phyloP scores from a whole-genome alignment of 1,284 basidiomycete genomes.

The Puccinia horiana region DNA sequence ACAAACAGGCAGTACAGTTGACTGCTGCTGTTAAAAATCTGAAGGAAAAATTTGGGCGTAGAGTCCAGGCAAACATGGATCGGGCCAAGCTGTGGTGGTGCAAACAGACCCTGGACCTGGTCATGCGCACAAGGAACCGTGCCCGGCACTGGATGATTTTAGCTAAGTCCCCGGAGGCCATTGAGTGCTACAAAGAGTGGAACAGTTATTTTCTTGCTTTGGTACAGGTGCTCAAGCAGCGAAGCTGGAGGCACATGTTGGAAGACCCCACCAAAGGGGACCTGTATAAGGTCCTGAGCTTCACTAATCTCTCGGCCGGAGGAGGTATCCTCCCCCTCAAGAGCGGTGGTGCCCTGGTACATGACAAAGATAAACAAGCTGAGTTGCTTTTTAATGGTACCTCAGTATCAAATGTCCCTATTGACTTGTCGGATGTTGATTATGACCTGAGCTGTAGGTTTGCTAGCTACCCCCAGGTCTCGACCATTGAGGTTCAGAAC shows the following conservation, averaged over 20 bases:
- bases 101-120: not conserved
- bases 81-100: constrained; percentile 4
- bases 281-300: too few species aligned
- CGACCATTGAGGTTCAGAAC: too few species aligned
- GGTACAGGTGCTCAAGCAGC: not conserved
- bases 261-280: too few species aligned
- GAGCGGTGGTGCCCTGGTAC: too few species aligned
- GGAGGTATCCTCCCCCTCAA: too few species aligned
- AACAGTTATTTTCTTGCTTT: not conserved
- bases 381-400: too few species aligned
- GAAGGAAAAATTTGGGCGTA: not conserved
- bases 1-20: not conserved
- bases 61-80: not conserved
- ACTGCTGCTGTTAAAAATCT: not conserved
- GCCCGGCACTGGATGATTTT: not conserved
- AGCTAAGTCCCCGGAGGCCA: not conserved
- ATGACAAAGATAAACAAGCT: too few species aligned
- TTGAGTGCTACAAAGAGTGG: constrained; percentile 6
- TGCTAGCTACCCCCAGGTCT: too few species aligned
- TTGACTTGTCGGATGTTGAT: too few species aligned
- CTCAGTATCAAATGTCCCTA: too few species aligned
- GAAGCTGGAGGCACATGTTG: not conserved
- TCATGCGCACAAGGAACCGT: not conserved
- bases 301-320: too few species aligned
- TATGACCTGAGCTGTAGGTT: too few species aligned